Base-by-base conservation (phyloP, 345 rosid genomes). In the Pistacia integerrima region DNA sequence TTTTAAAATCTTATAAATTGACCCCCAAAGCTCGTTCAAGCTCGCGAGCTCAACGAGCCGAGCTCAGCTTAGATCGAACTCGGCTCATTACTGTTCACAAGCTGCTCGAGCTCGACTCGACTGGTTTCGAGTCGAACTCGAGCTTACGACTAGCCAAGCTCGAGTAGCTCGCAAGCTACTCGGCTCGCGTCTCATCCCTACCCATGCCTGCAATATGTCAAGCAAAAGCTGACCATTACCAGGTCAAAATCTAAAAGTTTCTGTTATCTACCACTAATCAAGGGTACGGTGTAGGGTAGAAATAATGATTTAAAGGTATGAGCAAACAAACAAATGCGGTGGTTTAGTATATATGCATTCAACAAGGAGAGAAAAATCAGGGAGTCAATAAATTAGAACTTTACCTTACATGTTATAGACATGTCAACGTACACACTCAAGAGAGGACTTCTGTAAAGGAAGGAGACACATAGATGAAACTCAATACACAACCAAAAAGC, bases 361-460 rank as follows among this genome's bases (percentile, higher is more conserved):
- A 72, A 66, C 35, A 63, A 20, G 41, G 49, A 76, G 14, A 36
- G n/a, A 35, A 38, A 25, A 30, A 70, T 55, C 54, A 18, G 58
- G 25, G 51, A 36, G 64, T 7, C 41, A 65, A n/a, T 74, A 11
- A 51, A 48, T 22, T 57, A 14, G 30, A 28, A 41, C 57, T 75
- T 85, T 84, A 94, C 98, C 97, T 95, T 95, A 52, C 99, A 95
- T 36, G 98, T 87, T 22, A 91, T 87, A 0, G 99, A 95, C 98
- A 95, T 95, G 82, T 95, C 99, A 1, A 98, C 99, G 79, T 95
- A 95, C 64, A 93, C 98, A 62, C 99, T 93, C 69, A 93, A 88
- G 80, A 93, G 97, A 58, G 88, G 82, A 86, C 98, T 95, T 85
- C 98, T 95, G 97, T 85, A 85, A 57, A 46, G 0, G 22, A 22